These are phyloP conservation scores for Remersonia thermophila DNA, from an alignment of 2,329 filamentous ascomycete species.

Conservation along the genomic window DNA sequence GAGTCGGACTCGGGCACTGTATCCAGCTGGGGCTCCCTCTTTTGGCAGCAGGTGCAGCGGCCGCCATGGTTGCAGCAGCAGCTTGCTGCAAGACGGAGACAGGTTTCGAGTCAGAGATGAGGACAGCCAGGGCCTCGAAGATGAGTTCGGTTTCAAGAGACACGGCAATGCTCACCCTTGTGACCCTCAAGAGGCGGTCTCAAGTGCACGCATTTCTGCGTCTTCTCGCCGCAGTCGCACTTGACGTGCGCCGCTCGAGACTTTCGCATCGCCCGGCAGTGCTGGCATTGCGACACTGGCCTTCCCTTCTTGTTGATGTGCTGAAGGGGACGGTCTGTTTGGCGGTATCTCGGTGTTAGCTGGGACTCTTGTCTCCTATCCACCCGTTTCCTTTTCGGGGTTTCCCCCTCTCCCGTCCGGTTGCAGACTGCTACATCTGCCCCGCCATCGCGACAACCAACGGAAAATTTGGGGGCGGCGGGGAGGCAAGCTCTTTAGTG, in stretches of 20 bases:
- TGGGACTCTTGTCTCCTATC: too few species aligned
- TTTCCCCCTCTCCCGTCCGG: constrained; percentile 2
- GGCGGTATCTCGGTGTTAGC: constrained; percentile 11
- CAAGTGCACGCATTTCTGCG: constrained; percentile 54
- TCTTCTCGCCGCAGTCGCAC: constrained; percentile 94
- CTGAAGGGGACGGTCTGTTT: constrained; percentile 74
- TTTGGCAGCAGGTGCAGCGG: constrained; percentile 51
- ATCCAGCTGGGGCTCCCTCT: constrained; percentile 49
- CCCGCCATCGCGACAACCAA: too few species aligned
- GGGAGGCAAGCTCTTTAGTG: not conserved
- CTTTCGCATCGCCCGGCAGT: constrained; percentile 94
- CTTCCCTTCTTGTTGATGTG: constrained; percentile 97
- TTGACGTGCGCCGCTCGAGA: constrained; percentile 88
- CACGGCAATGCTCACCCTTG: constrained; percentile 37
- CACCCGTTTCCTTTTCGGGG: not conserved
- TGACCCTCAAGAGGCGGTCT: constrained; percentile 45
- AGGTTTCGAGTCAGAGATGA: constrained; percentile 20
- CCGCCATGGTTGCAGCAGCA: constrained; percentile 61
- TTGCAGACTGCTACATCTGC: too few species aligned
- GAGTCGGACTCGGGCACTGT: constrained; percentile 53
- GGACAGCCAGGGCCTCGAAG: too few species aligned
- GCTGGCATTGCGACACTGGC: constrained; percentile 92
- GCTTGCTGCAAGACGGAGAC: constrained; percentile 34
- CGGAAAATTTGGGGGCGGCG: constrained; percentile 1
- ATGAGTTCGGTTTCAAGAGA: constrained; percentile 14